These are phyloP conservation scores for Nemania sp. DNA, from an alignment of 2,329 filamentous ascomycete genomes.

Conservation along the genomic window DNA sequence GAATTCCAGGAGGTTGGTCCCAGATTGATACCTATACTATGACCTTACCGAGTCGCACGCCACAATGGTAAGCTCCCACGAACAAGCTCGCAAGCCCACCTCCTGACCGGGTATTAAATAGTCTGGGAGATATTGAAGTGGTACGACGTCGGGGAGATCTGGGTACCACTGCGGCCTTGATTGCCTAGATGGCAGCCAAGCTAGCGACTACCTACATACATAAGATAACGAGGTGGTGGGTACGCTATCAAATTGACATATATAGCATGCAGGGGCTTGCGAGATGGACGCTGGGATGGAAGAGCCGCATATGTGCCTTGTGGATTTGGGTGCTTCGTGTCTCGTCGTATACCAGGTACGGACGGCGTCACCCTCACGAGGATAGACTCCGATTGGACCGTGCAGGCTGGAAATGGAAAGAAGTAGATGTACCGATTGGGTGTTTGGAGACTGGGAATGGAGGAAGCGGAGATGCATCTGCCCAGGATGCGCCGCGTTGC, in stretches of 20 bases:
- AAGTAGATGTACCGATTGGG: neutral
- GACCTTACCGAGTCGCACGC: neutral
- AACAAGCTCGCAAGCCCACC: neutral
- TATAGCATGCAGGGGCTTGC: conserved; percentile 11
- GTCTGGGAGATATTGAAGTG: neutral
- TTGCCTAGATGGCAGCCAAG: neutral
- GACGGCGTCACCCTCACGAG: conserved; percentile 4
- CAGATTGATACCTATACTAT: neutral
- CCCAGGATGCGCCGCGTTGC: no score
- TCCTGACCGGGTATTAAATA: no score
- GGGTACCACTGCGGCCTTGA: conserved; percentile 9
- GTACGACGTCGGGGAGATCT: no score
- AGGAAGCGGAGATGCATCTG: neutral
- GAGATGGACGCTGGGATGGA: neutral
- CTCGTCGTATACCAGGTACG: conserved; percentile 2
- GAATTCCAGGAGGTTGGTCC: neutral
- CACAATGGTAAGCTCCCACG: neutral
- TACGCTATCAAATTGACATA: neutral
- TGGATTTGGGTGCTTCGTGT: conserved; percentile 7
- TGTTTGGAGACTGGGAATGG: neutral
- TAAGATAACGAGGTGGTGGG: conserved; percentile 9
- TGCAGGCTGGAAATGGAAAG: neutral
- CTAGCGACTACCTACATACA: conserved; percentile 7
- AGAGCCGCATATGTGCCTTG: conserved; percentile 26
- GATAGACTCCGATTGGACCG: neutral